A percentile compares a stretch with the other conserved stretches of the same genome.
Conservation (phyloP, 2,329 filamentous ascomycete genomes). For the Hypoxylon sp. region DNA sequence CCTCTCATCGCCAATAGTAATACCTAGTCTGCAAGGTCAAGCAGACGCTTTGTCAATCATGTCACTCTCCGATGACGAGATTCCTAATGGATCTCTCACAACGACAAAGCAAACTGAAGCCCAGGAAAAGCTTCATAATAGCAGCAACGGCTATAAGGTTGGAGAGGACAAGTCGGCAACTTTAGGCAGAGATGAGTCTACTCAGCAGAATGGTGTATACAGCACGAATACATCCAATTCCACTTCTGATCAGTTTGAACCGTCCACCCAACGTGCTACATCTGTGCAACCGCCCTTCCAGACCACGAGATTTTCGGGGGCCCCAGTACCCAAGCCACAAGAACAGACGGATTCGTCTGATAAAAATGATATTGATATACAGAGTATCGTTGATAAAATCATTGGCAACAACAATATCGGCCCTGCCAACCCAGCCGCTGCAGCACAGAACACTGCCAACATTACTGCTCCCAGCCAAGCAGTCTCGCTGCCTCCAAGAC, state of each 20-base stretch:
- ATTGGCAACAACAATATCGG: slow-evolving; percentile 40
- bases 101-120: neutral
- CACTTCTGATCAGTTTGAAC: slow-evolving; percentile 38
- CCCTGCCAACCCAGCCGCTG: slow-evolving; percentile 44
- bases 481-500: slow-evolving; percentile 58
- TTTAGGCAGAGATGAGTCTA: slow-evolving; percentile 55
- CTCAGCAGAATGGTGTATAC: slow-evolving; percentile 58
- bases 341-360: slow-evolving; percentile 27
- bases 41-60: slow-evolving; percentile 61
- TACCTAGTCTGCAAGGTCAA: slow-evolving; percentile 61
- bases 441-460: slow-evolving; percentile 38
- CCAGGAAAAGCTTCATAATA: neutral
- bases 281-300: slow-evolving; percentile 15
- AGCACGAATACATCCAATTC: slow-evolving; percentile 43
- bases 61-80: slow-evolving; percentile 37
- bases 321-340: slow-evolving; percentile 19
- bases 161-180: slow-evolving; percentile 33
- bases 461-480: slow-evolving; percentile 42
- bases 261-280: slow-evolving; percentile 36
- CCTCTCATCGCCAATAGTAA: slow-evolving; percentile 55
- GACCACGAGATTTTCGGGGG: slow-evolving; percentile 16
- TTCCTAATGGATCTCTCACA: slow-evolving; percentile 17
- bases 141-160: slow-evolving; percentile 46
- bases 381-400: slow-evolving; percentile 43
- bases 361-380: slow-evolving; percentile 41